A percentile compares a stretch with the other conserved stretches of the same genome.
Evolutionary conservation across 2,329 filamentous ascomycete genomes (phyloP).

Genomic region (Periconia digitata): DNA sequence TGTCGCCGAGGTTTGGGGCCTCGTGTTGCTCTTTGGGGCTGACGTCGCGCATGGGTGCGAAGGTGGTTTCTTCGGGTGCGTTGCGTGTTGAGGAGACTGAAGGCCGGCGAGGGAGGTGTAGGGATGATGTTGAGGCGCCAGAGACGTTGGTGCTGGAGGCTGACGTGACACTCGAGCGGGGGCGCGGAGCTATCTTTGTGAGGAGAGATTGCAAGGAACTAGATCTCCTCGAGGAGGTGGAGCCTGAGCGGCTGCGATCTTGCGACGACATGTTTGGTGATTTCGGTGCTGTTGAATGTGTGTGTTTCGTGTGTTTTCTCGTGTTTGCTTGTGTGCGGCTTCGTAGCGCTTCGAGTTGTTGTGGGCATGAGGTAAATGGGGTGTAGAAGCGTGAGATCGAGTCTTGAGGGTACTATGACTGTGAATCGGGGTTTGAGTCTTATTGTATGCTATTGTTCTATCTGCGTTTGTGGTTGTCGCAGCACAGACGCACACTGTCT

Average conservation of each 20-base stretch:
- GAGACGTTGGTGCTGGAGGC: neutral
- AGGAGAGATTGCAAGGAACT: neutral
- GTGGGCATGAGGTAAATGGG: too few species aligned
- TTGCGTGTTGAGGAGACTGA: neutral
- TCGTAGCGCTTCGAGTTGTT: too few species aligned
- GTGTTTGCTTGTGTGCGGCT: too few species aligned
- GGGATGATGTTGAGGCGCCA: neutral
- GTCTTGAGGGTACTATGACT: too few species aligned
- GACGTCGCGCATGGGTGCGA: neutral
- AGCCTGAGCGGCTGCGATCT: neutral
- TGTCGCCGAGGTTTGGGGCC: neutral
- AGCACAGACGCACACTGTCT: too few species aligned
- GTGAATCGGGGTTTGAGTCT: too few species aligned
- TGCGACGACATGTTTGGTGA: neutral
- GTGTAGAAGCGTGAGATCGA: too few species aligned
- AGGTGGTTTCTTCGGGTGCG: neutral
- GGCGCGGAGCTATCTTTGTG: neutral
- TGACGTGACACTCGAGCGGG: neutral
- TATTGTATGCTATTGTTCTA: too few species aligned
- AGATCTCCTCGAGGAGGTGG: neutral
- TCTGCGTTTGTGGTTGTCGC: too few species aligned
- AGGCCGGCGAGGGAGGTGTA: too few species aligned
- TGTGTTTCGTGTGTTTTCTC: too few species aligned
- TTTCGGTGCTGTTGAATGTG: too few species aligned
- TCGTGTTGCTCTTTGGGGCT: neutral